phyloP scores from a whole-genome alignment of 2,329 filamentous ascomycete genomes.

The Colletotrichum sp. region DNA sequence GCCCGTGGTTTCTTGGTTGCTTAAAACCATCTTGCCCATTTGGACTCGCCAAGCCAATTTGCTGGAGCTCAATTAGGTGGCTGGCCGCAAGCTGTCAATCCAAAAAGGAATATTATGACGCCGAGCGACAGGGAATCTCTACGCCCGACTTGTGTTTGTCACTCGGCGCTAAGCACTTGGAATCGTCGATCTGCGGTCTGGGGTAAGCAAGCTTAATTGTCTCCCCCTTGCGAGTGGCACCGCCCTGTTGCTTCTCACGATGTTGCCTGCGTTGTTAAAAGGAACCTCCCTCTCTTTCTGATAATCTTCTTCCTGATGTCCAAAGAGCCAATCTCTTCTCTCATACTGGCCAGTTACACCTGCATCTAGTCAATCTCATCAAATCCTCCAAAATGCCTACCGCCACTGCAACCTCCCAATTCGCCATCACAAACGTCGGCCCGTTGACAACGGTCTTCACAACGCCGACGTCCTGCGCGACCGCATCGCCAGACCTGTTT shows the following conservation, averaged over 20 bases:
- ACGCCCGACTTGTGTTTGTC: neutral
- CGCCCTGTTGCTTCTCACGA: neutral
- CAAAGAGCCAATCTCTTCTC: too few relatives aligned
- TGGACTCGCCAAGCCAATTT: neutral
- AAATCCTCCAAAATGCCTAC: constrained; percentile 26
- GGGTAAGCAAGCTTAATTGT: neutral
- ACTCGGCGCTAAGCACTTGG: neutral
- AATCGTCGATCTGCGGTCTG: neutral
- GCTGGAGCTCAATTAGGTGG: accelerated
- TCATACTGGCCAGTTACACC: neutral
- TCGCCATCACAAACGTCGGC: constrained; percentile 31
- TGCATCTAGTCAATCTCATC: neutral
- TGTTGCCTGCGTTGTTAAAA: neutral
- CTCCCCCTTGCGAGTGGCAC: neutral
- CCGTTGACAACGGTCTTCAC: constrained; percentile 35
- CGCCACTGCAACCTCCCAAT: constrained; percentile 21
- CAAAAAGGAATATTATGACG: neutral
- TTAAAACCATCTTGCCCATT: neutral
- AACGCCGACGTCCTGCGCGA: constrained; percentile 26
- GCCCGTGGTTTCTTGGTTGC: neutral
- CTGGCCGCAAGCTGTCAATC: accelerated
- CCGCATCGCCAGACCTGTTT: constrained; percentile 1
- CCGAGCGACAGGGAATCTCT: neutral
- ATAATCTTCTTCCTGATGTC: too few relatives aligned
- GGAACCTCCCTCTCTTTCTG: too few relatives aligned